Base-by-base conservation (phyloP, 177 flowering plant genomes). In the Tripterygium wilfordii region DNA sequence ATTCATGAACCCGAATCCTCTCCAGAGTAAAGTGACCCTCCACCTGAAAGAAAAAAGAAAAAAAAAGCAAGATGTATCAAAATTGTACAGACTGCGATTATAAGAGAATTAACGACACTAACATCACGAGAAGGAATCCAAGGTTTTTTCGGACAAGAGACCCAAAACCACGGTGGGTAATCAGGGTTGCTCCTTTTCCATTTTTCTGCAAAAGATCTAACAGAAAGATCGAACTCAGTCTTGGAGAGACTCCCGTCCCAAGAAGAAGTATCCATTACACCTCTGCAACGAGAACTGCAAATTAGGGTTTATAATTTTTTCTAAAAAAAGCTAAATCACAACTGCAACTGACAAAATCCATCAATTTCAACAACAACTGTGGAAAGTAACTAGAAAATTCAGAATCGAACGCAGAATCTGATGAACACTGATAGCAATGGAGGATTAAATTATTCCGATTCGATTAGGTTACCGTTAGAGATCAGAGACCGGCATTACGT, bases 121-220 rank as follows among this genome's bases (percentile, higher is more conserved):
- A 67, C 71, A 42, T 61, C 46, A 24, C 36, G 56, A 2, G 73
- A 40, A 56, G 65, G 39, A 57, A 57, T 28, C 49, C 64, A 47
- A 19, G 64, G 72, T 35, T 51, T 58, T 22, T 62, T 77, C n/a
- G 61, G 49, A 48, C 51, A 62, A 51, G 69, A 45, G 39, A 75
- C 32, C 88, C 88, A 81, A 33, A 56, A 57, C 88, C 85, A 81
- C 9, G 76, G 66, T 45, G 83, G 78, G 27, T 53, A 52, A 36
- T 10, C 48, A 20, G 73, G 53, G 59, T 68, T 62, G 15, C 35
- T 18, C 22, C 41, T 51, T 54, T 60, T 48, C 85, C 88, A 84
- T 50, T 57, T 75, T 46, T 78, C 66, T 15, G 63, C 57, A 60
- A 81, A 71, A 24, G 65, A 44, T 24, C 10, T 28, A 36, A 85